These are phyloP conservation scores for Papilionanthe hybrid DNA, from an alignment of 116 monocot species.

Conservation along the genomic window DNA sequence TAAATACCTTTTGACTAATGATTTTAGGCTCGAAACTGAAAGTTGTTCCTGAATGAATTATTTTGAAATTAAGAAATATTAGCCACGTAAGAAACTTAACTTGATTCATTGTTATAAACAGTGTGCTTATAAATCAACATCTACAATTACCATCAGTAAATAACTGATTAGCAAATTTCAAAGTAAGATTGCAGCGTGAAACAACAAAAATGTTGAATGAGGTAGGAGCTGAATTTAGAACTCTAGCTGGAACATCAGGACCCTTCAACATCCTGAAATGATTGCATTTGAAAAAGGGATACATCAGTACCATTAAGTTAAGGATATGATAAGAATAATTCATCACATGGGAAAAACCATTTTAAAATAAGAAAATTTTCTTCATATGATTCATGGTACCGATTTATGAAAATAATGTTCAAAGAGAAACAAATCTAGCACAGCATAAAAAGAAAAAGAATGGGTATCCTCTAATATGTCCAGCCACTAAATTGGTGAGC, in stretches of 20 bases:
- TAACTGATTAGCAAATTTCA: slow-evolving; percentile 32
- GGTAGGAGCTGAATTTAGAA: slow-evolving; percentile 47
- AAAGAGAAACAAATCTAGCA: too few species aligned
- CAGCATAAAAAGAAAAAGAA: too few species aligned
- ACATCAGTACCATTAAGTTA: neutral
- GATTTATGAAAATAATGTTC: too few species aligned
- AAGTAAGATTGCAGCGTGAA: slow-evolving; percentile 37
- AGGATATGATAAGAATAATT: neutral
- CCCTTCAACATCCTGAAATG: slow-evolving; percentile 47
- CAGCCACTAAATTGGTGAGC: too few species aligned
- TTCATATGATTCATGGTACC: too few species aligned
- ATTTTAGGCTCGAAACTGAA: slow-evolving; percentile 14
- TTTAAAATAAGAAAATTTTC: too few species aligned
- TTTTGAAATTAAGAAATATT: neutral
- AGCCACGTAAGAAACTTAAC: neutral
- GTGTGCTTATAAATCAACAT: neutral
- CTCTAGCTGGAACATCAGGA: slow-evolving; percentile 41
- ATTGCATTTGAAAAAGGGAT: slow-evolving; percentile 2
- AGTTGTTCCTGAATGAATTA: slow-evolving; percentile 31
- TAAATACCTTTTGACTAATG: slow-evolving; percentile 35
- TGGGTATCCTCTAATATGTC: too few species aligned
- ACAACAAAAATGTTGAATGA: slow-evolving; percentile 74
- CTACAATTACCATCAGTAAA: slow-evolving; percentile 26
- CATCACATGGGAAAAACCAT: too few species aligned
- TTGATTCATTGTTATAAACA: neutral